phyloP scores from a whole-genome alignment of 2,329 filamentous ascomycete species.

The Talaromyces sp. region DNA sequence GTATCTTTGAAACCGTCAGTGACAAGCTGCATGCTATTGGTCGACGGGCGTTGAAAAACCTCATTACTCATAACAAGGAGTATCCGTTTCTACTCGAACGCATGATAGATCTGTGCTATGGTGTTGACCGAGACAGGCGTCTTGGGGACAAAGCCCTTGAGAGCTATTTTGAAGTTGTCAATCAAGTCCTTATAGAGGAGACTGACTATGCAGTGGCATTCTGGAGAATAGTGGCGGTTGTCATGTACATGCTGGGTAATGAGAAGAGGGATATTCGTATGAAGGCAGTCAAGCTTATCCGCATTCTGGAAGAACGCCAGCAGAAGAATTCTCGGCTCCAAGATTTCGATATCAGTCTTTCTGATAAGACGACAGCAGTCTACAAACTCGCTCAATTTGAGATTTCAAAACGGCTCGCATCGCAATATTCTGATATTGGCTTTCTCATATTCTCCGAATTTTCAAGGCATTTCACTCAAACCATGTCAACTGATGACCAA shows the following conservation, averaged over 20 bases:
- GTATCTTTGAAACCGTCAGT: constrained; percentile 87
- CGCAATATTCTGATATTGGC: constrained; percentile 82
- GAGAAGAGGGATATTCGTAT: constrained; percentile 84
- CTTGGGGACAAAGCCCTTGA: constrained; percentile 67
- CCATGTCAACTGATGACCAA: constrained; percentile 75
- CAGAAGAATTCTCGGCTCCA: constrained; percentile 85
- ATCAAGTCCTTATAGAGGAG: constrained; percentile 78
- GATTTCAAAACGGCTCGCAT: constrained; percentile 84
- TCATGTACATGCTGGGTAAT: constrained; percentile 88
- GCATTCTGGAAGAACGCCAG: constrained; percentile 77
- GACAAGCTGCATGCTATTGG: constrained; percentile 91
- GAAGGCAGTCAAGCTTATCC: constrained; percentile 77
- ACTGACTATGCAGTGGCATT: constrained; percentile 80
- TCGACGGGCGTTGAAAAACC: constrained; percentile 78
- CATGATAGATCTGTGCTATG: constrained; percentile 87
- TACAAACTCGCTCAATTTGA: constrained; percentile 98
- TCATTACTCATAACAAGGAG: constrained; percentile 87
- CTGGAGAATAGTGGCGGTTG: constrained; percentile 85
- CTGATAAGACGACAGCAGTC: constrained; percentile 95
- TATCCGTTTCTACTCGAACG: constrained; percentile 81
- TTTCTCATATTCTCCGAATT: constrained; percentile 97
- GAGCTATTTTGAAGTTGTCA: constrained; percentile 92
- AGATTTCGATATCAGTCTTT: constrained; percentile 97
- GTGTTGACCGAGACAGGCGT: constrained; percentile 54
- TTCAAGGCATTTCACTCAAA: constrained; percentile 79